Percentiles rank a stretch among this genome's conserved stretches.
These are phyloP conservation scores for Aspergillus flavus DNA, from an alignment of 2,329 filamentous ascomycete genomes.

Conservation along the genomic window DNA sequence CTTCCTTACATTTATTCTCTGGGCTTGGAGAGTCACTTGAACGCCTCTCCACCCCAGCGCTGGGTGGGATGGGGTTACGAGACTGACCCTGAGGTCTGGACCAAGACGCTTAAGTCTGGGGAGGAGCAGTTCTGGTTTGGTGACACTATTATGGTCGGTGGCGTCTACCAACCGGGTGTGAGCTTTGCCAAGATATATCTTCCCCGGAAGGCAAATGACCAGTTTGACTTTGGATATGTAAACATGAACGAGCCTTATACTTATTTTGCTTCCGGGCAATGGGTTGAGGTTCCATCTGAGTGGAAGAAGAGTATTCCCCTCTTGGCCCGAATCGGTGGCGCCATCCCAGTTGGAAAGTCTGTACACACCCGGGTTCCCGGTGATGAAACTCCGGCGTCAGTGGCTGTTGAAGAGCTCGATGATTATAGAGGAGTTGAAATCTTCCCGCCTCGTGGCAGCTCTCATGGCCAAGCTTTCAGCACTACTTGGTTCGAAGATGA, in stretches of 20 bases:
- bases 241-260: slow-evolving; percentile 66
- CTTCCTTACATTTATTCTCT: slow-evolving; percentile 72
- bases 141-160: slow-evolving; percentile 65
- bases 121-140: slow-evolving; percentile 76
- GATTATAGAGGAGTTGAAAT: slow-evolving; percentile 61
- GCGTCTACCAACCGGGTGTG: slow-evolving; percentile 65
- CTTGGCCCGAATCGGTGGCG: slow-evolving; percentile 58
- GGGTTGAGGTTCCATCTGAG: slow-evolving; percentile 53
- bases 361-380: slow-evolving; percentile 56
- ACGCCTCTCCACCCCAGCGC: slow-evolving; percentile 65
- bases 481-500: slow-evolving; percentile 61
- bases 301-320: slow-evolving; percentile 60
- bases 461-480: slow-evolving; percentile 40
- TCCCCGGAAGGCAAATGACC: slow-evolving; percentile 49
- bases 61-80: slow-evolving; percentile 78
- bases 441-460: slow-evolving; percentile 54
- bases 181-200: slow-evolving; percentile 63
- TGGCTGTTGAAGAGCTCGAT: slow-evolving; percentile 47
- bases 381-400: slow-evolving; percentile 50
- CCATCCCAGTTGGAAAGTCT: slow-evolving; percentile 55
- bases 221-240: slow-evolving; percentile 59
- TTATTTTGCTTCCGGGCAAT: slow-evolving; percentile 57
- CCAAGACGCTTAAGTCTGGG: slow-evolving; percentile 59
- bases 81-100: slow-evolving; percentile 67
- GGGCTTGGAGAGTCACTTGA: slow-evolving; percentile 62